These are phyloP conservation scores for Penicillium sp. DNA, from an alignment of 2,329 filamentous ascomycete genomes.

Conservation along the genomic window DNA sequence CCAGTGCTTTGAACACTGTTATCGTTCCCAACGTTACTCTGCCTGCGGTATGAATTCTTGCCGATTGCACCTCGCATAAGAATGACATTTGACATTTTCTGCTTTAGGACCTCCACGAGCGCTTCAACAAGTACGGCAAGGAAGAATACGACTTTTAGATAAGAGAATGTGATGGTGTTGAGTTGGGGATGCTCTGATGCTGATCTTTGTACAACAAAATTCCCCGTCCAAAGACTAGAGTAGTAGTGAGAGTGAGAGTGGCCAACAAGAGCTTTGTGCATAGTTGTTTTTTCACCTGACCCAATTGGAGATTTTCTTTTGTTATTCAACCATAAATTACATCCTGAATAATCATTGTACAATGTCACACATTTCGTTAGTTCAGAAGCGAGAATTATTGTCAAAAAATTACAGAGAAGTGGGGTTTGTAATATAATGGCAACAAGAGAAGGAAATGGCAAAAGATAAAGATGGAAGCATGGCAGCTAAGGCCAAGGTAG, in stretches of 20 bases:
- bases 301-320: slow-evolving; percentile 37
- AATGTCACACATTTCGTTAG: slow-evolving; percentile 27
- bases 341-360: slow-evolving; percentile 16
- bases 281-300: slow-evolving; percentile 35
- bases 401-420: slow-evolving; percentile 23
- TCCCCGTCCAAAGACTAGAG: slow-evolving; percentile 30
- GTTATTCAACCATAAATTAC: slow-evolving; percentile 21
- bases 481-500: slow-evolving; percentile 23
- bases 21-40: slow-evolving; percentile 92
- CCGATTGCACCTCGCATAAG: neutral
- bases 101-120: slow-evolving; percentile 81
- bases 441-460: slow-evolving; percentile 14
- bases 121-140: slow-evolving; percentile 99
- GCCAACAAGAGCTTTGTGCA: slow-evolving; percentile 37
- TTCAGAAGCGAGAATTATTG: slow-evolving; percentile 23
- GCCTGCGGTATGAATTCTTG: slow-evolving; percentile 69
- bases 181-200: slow-evolving; percentile 20
- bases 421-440: slow-evolving; percentile 6
- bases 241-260: slow-evolving; percentile 28
- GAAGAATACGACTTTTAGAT: slow-evolving; percentile 69
- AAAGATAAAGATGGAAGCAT: slow-evolving; percentile 20
- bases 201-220: slow-evolving; percentile 42
- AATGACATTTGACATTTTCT: neutral
- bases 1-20: slow-evolving; percentile 92
- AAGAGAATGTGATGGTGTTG: slow-evolving; percentile 22